phyloP scores from a whole-genome alignment of 129 eudicot genomes.

The Flaveria ramosissima region DNA sequence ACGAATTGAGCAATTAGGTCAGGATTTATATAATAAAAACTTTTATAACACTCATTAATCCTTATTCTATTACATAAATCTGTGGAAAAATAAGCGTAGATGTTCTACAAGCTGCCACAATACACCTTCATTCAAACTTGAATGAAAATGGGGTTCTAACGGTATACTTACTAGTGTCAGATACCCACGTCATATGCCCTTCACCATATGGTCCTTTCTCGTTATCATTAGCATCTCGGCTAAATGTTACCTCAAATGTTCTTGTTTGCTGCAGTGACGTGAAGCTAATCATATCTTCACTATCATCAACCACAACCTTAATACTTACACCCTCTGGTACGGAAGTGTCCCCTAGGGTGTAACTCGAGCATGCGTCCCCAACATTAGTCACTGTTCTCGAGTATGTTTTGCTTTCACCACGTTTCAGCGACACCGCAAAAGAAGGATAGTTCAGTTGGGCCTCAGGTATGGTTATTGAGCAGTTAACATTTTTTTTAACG shows the following conservation, averaged over 20 bases:
- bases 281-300: conserved; percentile 27
- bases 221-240: conserved; percentile 1
- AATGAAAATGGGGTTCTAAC: conserved; percentile 47
- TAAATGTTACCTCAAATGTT: conserved; percentile 41
- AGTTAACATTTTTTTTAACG: conserved; percentile 22
- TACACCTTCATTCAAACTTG: conserved; percentile 18
- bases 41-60: not conserved
- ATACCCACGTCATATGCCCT: conserved; percentile 50
- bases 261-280: conserved; percentile 33
- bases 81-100: not conserved
- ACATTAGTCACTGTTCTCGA: conserved; percentile 58
- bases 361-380: conserved; percentile 37
- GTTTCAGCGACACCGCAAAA: conserved; percentile 38
- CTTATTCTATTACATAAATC: not conserved
- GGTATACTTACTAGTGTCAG: conserved; percentile 13
- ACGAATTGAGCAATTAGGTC: no score
- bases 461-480: conserved; percentile 43
- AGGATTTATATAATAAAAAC: not conserved
- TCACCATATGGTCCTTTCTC: conserved; percentile 24
- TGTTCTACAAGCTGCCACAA: not conserved
- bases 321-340: conserved; percentile 36
- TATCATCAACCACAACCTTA: conserved; percentile 13
- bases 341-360: conserved; percentile 20
- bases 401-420: conserved; percentile 13
- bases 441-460: conserved; percentile 70